A percentile compares a stretch with the other conserved stretches of the same genome.
Evolutionary conservation across 352 stramenopile species (phyloP).

Genomic region (Pythium dissotocum): DNA sequence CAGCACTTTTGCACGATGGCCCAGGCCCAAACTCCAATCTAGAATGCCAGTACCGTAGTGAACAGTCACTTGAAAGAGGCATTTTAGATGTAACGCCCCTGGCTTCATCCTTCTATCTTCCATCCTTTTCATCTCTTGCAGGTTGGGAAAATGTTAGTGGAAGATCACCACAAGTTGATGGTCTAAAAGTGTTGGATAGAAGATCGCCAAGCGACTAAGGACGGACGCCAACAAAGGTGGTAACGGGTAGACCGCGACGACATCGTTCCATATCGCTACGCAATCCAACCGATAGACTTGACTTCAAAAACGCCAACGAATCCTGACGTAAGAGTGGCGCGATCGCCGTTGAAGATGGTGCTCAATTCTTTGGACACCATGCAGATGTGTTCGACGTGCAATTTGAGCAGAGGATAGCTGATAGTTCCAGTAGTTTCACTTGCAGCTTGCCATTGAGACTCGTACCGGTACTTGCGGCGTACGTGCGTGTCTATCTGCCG

Average conservation of each 20-base stretch:
- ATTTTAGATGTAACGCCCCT: background rate
- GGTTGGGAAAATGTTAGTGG: background rate
- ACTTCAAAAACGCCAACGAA: no score
- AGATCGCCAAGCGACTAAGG: background rate
- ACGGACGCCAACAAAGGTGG: background rate
- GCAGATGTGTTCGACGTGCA: no score
- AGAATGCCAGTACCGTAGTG: background rate
- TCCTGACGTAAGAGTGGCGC: no score
- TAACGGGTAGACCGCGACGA: constrained; percentile 1
- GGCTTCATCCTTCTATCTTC: constrained; percentile 3
- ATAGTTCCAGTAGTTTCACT: no score
- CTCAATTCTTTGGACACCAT: no score
- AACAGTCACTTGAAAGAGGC: background rate
- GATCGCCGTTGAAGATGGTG: no score
- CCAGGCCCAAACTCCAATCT: background rate
- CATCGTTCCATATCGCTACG: background rate
- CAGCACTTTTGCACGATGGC: constrained; percentile 26
- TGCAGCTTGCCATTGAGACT: no score
- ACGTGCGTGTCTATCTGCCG: background rate
- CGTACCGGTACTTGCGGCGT: no score
- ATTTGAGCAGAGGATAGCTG: no score
- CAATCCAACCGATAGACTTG: background rate
- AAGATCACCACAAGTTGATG: background rate
- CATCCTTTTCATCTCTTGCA: background rate
- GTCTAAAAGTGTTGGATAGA: background rate